Conservation (phyloP, 805 yeast genomes). For the Starmerella bacillaris region DNA sequence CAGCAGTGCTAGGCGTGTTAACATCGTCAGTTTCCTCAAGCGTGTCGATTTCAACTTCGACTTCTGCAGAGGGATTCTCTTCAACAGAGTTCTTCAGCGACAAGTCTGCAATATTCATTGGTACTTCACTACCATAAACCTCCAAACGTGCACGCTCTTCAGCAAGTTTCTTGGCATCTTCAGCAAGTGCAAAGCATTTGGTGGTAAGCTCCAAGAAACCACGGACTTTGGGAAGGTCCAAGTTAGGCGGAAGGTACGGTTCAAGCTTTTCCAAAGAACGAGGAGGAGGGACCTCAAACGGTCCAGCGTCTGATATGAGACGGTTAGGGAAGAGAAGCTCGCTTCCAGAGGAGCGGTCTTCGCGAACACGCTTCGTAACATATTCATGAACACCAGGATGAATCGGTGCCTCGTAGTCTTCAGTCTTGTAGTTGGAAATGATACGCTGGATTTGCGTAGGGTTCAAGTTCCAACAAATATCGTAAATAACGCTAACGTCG, state of each 20-base stretch:
- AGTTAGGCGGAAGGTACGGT: slow-evolving; percentile 79
- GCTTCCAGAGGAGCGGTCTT: slow-evolving; percentile 29
- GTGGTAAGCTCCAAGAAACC: slow-evolving; percentile 59
- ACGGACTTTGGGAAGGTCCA: slow-evolving; percentile 74
- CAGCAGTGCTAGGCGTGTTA: too few relatives aligned
- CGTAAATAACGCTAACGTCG: slow-evolving; percentile 82
- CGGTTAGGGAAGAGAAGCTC: slow-evolving; percentile 26
- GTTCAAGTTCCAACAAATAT: slow-evolving; percentile 81
- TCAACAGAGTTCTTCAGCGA: too few relatives aligned
- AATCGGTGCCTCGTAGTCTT: slow-evolving; percentile 88
- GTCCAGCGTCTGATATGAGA: slow-evolving; percentile 25
- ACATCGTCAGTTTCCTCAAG: too few relatives aligned
- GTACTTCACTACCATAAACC: not conserved
- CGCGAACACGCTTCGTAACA: slow-evolving; percentile 36
- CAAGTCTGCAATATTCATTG: too few relatives aligned
- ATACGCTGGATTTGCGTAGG: slow-evolving; percentile 93
- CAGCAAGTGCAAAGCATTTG: slow-evolving; percentile 2
- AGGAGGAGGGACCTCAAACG: slow-evolving; percentile 28
- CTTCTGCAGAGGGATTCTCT: too few relatives aligned
- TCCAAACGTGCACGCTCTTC: not conserved
- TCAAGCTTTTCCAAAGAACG: slow-evolving; percentile 52
- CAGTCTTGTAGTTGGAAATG: slow-evolving; percentile 71
- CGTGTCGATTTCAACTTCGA: too few relatives aligned
- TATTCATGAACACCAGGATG: slow-evolving; percentile 61
- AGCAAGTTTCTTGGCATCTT: not conserved